These are phyloP conservation scores for Logfia minima DNA, from an alignment of 129 eudicot species.

Conservation along the genomic window DNA sequence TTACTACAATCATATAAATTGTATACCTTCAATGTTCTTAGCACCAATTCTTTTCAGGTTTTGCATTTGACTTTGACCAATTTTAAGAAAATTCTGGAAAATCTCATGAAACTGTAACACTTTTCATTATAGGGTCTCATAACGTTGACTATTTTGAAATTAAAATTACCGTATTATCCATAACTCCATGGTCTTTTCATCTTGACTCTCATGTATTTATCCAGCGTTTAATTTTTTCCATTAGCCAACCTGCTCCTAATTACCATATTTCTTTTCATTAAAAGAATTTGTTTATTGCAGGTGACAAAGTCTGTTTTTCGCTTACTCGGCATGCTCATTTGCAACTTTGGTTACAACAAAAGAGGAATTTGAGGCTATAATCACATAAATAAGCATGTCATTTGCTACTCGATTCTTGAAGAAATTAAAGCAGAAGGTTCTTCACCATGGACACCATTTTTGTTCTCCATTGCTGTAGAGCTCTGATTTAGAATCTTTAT, in stretches of 20 bases:
- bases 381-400: not conserved
- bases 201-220: slow-evolving; percentile 5
- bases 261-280: not conserved
- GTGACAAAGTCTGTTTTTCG: slow-evolving; percentile 10
- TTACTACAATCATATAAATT: not conserved
- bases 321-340: slow-evolving; percentile 11
- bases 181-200: not conserved
- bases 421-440: slow-evolving; percentile 1
- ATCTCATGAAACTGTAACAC: not conserved
- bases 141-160: not conserved
- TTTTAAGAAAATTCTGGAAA: not conserved
- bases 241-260: not conserved
- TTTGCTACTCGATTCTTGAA: slow-evolving; percentile 12
- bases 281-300: slow-evolving; percentile 21
- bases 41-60: not conserved
- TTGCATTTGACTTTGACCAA: not conserved
- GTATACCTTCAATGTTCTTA: not conserved
- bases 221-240: not conserved
- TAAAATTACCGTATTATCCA: slow-evolving; percentile 1
- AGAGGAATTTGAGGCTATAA: not conserved
- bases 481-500: slow-evolving; percentile 10
- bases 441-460: slow-evolving; percentile 5
- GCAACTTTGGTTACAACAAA: slow-evolving; percentile 8
- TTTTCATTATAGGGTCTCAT: not conserved
- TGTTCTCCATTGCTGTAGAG: slow-evolving; percentile 12